These are phyloP conservation scores for Gossypium schwendimanii DNA, from an alignment of 441 rosid genomes.

Conservation along the genomic window DNA sequence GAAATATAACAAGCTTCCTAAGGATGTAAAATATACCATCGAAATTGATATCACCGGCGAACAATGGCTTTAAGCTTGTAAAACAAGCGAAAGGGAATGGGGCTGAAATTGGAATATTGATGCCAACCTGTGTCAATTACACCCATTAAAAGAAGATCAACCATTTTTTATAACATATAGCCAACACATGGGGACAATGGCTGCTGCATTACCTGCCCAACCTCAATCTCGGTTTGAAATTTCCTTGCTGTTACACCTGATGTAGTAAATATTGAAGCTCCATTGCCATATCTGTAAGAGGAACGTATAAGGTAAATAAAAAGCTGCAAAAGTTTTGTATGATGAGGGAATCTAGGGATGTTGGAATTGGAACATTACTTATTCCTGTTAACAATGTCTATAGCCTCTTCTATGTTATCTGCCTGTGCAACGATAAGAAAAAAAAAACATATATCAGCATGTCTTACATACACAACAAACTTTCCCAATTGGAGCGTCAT, in stretches of 20 bases:
- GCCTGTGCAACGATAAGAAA: slow-evolving; percentile 23
- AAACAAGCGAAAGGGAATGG: slow-evolving; percentile 32
- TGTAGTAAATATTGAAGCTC: slow-evolving; percentile 45
- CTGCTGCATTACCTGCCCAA: slow-evolving; percentile 30
- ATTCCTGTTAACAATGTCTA: slow-evolving; percentile 33
- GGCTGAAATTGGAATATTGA: slow-evolving; percentile 37
- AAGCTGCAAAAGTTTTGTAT: background rate
- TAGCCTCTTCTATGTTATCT: slow-evolving; percentile 35
- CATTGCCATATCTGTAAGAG: slow-evolving; percentile 30
- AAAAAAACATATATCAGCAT: background rate
- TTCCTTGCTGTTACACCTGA: slow-evolving; percentile 40
- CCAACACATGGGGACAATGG: background rate
- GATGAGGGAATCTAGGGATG: background rate
- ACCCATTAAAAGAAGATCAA: background rate
- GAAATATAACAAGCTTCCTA: background rate
- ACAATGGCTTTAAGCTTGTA: slow-evolving; percentile 30
- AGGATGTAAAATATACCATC: slow-evolving; percentile 22
- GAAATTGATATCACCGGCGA: slow-evolving; percentile 33
- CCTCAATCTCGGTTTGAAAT: slow-evolving; percentile 40
- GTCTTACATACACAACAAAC: background rate
- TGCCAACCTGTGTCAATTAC: slow-evolving; percentile 31
- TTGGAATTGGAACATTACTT: slow-evolving; percentile 23
- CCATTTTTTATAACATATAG: background rate
- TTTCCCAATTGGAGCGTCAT: background rate
- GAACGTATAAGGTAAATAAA: background rate